Evolutionary conservation across 1,284 basidiomycete genomes (phyloP).

Genomic region (Ceratorhiza oryzae-sativae): DNA sequence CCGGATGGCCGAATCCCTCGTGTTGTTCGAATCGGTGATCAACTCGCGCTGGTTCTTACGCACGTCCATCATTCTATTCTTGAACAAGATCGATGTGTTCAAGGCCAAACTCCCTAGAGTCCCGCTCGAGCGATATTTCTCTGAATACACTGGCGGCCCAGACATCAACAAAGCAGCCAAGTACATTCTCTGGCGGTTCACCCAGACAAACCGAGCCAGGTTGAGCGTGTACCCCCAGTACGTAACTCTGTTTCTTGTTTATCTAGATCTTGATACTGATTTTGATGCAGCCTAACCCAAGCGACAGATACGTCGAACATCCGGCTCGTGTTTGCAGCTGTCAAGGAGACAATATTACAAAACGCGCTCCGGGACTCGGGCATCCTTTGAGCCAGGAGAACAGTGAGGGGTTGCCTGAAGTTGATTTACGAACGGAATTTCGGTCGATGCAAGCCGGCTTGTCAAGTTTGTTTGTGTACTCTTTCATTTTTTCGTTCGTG

Average conservation of each 20-base stretch:
- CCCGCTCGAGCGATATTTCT: slow-evolving; percentile 89
- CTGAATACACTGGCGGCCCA: slow-evolving; percentile 89
- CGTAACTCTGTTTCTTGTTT: slow-evolving; percentile 49
- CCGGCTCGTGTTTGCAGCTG: slow-evolving; percentile 92
- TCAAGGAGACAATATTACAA: slow-evolving; percentile 97
- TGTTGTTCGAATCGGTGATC: slow-evolving; percentile 94
- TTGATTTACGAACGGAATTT: background rate
- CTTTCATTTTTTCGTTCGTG: slow-evolving; percentile 1
- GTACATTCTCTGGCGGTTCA: slow-evolving; percentile 97
- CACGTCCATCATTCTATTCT: slow-evolving; percentile 90
- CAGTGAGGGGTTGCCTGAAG: background rate
- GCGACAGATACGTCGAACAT: slow-evolving; percentile 73
- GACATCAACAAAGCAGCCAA: slow-evolving; percentile 99
- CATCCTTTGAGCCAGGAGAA: slow-evolving; percentile 59
- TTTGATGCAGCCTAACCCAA: slow-evolving; percentile 67
- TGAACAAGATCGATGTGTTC: slow-evolving; percentile 71
- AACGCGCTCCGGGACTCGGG: slow-evolving; percentile 86
- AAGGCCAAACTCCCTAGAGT: slow-evolving; percentile 41
- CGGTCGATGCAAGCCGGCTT: background rate
- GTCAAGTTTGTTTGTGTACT: background rate
- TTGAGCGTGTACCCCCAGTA: slow-evolving; percentile 93
- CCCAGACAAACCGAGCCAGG: slow-evolving; percentile 89
- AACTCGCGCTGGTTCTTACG: slow-evolving; percentile 98
- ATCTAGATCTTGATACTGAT: slow-evolving; percentile 6
- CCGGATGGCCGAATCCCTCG: slow-evolving; percentile 92